Percentiles rank a stretch among this genome's conserved stretches.
These are phyloP conservation scores for Dactylellina sp. DNA, from an alignment of 2,329 filamentous ascomycete genomes.

Conservation along the genomic window DNA sequence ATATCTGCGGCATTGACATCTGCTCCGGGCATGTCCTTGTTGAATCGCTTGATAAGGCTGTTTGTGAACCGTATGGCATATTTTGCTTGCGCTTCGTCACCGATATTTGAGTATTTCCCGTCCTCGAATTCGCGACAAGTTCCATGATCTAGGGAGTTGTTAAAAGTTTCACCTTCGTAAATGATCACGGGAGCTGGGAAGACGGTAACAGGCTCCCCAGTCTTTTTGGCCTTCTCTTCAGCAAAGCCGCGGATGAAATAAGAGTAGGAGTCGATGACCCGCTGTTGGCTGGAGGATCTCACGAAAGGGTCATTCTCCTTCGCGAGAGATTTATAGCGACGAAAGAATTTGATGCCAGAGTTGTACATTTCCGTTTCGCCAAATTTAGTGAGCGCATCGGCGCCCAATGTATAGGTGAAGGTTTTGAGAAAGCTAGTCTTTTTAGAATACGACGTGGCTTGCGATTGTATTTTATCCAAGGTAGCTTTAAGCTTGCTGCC, in stretches of 20 bases:
- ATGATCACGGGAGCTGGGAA: slow-evolving; percentile 70
- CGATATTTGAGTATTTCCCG: slow-evolving; percentile 68
- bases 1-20: slow-evolving; percentile 73
- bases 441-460: slow-evolving; percentile 68
- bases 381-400: slow-evolving; percentile 76
- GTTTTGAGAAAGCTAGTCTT: slow-evolving; percentile 77
- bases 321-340: slow-evolving; percentile 76
- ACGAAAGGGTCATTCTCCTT: slow-evolving; percentile 74
- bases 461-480: slow-evolving; percentile 64
- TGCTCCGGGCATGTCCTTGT: slow-evolving; percentile 75
- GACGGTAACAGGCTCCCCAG: slow-evolving; percentile 64
- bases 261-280: slow-evolving; percentile 79
- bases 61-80: slow-evolving; percentile 76
- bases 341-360: slow-evolving; percentile 80
- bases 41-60: slow-evolving; percentile 76
- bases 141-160: slow-evolving; percentile 85
- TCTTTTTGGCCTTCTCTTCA: slow-evolving; percentile 65
- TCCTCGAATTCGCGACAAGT: slow-evolving; percentile 78
- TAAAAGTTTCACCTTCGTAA: slow-evolving; percentile 74
- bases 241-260: slow-evolving; percentile 83
- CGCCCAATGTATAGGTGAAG: slow-evolving; percentile 78
- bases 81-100: slow-evolving; percentile 67
- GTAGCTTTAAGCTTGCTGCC: slow-evolving; percentile 74
- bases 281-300: slow-evolving; percentile 75
- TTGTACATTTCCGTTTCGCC: slow-evolving; percentile 78